These are phyloP conservation scores for Teunomyces aglyptinius DNA, from an alignment of 805 yeast species.

Conservation along the genomic window DNA sequence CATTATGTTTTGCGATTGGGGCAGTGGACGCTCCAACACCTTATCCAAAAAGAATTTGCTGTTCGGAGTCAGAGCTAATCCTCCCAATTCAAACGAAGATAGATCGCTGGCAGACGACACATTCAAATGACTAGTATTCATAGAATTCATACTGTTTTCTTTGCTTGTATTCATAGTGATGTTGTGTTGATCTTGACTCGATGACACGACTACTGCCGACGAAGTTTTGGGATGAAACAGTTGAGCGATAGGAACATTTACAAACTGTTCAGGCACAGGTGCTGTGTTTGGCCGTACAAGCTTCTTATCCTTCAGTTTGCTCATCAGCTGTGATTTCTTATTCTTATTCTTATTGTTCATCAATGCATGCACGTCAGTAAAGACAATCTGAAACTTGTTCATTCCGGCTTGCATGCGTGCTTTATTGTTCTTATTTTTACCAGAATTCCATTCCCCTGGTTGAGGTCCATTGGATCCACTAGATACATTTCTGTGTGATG, in stretches of 20 bases:
- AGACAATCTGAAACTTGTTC: slow-evolving; percentile 47
- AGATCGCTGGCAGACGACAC: slow-evolving; percentile 35
- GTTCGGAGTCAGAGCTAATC: slow-evolving; percentile 39
- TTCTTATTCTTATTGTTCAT: slow-evolving; percentile 13
- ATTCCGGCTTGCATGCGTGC: slow-evolving; percentile 35
- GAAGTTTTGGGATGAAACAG: not conserved
- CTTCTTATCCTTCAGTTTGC: not conserved
- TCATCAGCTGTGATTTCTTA: not conserved
- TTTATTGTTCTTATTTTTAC: slow-evolving; percentile 7
- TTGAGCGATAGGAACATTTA: not conserved
- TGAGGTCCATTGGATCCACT: not conserved
- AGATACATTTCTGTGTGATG: not conserved
- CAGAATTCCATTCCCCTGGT: not conserved
- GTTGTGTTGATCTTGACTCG: slow-evolving; percentile 6
- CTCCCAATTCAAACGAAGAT: slow-evolving; percentile 39
- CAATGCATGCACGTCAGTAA: slow-evolving; percentile 35
- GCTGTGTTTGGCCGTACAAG: not conserved
- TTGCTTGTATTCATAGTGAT: slow-evolving; percentile 17
- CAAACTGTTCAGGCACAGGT: not conserved
- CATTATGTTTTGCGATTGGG: slow-evolving; percentile 18
- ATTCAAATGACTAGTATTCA: slow-evolving; percentile 35
- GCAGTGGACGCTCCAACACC: slow-evolving; percentile 40
- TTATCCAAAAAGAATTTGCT: slow-evolving; percentile 39
- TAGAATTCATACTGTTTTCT: slow-evolving; percentile 29
- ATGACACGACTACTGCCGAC: not conserved